Evolutionary conservation across 805 yeast genomes (phyloP), one percentile per base, ranked within the genome.

Genomic region (Millerago galiae): DNA sequence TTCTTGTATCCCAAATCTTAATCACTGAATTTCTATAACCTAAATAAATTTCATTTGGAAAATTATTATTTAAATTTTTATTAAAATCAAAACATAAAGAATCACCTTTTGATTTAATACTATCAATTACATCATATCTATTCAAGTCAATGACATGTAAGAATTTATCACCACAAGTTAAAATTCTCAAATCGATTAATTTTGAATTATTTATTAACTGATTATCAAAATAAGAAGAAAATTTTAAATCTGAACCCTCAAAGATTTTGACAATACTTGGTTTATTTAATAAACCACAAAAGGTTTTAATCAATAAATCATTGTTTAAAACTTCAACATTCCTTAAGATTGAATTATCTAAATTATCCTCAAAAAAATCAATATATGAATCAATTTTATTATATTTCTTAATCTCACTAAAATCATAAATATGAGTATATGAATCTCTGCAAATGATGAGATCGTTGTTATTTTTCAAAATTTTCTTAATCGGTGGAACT

Each of bases 281-380:
- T 14, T 51, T 53, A 40, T 54, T 50, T 36, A 49, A 35, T 2
- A 44, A 37, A 0, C 58, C 59, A 34, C 39, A 43, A 58, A 58
- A 55, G 9, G 55, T 45, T 26, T 56, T 41, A 3, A 46, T 17
- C 1, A 43, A 2, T 8, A 10, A 11, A 15, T 34, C 34, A 17
- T 35, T n/a, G 8, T 42, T 24, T 5, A 34, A 30, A 3, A 37
- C 24, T 26, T 38, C 36, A 3, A 38, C 12, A 16, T 37, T 42
- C 14, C 38, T 38, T 14, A 42, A 18, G 12, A 30, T 37, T 4
- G 38, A 37, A 30, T 37, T 38, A 17, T 29, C 15, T 4, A 37
- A 14, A 14, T 26, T 10, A 12, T 18, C 26, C n/a, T 37, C 37
- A 34, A 27, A 33, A 28, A 27, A n/a, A 9, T 28, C 37, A 17